Conservation (phyloP, 768 basidiomycete species). For the Leccinum variicolor region DNA sequence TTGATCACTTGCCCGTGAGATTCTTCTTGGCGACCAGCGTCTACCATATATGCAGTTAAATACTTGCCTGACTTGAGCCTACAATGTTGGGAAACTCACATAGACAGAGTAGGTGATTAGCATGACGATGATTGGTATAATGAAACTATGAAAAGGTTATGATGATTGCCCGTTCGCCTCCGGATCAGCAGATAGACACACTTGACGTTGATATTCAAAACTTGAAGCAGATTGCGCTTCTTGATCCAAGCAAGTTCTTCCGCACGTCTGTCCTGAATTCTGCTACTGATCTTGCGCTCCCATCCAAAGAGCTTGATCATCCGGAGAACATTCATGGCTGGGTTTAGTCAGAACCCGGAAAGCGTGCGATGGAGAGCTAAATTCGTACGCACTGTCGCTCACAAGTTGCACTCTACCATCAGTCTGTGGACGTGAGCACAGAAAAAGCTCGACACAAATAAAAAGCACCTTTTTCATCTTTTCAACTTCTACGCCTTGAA, state of each 20-base stretch:
- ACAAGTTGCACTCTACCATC: constrained; percentile 49
- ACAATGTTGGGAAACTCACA: constrained; percentile 32
- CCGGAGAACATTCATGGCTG: constrained; percentile 54
- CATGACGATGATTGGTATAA: constrained; percentile 64
- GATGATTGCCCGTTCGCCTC: background rate
- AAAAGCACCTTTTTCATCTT: constrained; percentile 42
- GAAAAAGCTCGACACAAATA: constrained; percentile 5
- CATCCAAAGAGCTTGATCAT: constrained; percentile 74
- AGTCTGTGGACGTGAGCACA: constrained; percentile 29
- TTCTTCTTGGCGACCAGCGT: constrained; percentile 2
- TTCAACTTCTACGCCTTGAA: constrained; percentile 46
- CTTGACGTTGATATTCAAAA: constrained; percentile 33
- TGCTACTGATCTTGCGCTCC: constrained; percentile 54
- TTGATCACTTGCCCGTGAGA: constrained; percentile 6
- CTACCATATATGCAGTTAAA: background rate
- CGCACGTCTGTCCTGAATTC: constrained; percentile 53
- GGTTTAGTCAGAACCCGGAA: background rate
- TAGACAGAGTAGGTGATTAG: constrained; percentile 61
- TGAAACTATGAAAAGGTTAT: constrained; percentile 37
- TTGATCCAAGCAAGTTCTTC: constrained; percentile 55
- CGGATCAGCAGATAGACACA: constrained; percentile 3
- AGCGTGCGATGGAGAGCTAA: background rate
- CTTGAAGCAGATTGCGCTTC: constrained; percentile 47
- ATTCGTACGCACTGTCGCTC: constrained; percentile 47
- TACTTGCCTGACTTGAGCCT: background rate